Conservation (phyloP, 306 rosid genomes). For the Ochetophila trinervis region DNA sequence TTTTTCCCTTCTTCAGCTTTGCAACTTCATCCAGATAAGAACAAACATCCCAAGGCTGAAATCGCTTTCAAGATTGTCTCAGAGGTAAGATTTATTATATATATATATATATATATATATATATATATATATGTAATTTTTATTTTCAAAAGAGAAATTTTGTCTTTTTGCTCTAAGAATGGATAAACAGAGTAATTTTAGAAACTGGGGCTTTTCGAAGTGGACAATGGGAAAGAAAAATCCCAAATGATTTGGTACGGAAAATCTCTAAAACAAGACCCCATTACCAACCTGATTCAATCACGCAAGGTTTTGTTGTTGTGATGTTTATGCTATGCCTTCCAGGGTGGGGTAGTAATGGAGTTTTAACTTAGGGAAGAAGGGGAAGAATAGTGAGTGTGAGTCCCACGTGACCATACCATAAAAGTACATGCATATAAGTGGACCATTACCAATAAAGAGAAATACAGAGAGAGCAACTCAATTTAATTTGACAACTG, state of each 20-base stretch:
- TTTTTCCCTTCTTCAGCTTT: conserved; percentile 47
- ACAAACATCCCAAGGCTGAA: conserved; percentile 82
- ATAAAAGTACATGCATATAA: conserved; percentile 9
- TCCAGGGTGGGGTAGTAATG: neutral
- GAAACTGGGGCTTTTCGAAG: no score
- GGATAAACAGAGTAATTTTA: neutral
- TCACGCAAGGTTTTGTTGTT: neutral
- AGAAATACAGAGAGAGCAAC: neutral
- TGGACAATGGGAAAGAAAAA: no score
- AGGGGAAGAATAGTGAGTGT: conserved; percentile 4
- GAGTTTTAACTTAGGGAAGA: neutral
- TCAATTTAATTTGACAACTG: conserved; percentile 11
- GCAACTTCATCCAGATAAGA: conserved; percentile 95
- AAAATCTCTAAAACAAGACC: no score
- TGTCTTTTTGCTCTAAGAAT: neutral
- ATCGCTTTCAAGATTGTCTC: conserved; percentile 85
- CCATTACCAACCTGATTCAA: no score
- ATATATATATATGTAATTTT: no score
- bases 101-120: neutral
- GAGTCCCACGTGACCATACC: conserved; percentile 22
- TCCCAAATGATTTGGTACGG: no score
- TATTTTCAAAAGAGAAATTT: neutral
- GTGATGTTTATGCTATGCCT: conserved; percentile 3
- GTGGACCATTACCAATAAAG: conserved; percentile 13
- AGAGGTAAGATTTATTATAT: conserved; percentile 51